Evolutionary conservation across 2,329 filamentous ascomycete genomes (phyloP), one percentile per base, ranked within the genome.

Genomic region (Gremmenia infestans): DNA sequence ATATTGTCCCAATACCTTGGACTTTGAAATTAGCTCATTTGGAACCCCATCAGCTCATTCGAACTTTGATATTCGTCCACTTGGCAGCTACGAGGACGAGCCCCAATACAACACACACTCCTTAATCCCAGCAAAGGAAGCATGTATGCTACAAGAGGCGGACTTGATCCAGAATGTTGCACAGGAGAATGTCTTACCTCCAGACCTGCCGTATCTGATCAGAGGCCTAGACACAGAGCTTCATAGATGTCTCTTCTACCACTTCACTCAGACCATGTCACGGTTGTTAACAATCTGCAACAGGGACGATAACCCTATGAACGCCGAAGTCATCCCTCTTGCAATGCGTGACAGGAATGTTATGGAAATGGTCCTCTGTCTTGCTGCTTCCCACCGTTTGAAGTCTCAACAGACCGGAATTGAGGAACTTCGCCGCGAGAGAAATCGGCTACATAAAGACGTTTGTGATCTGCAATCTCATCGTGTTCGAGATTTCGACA

Each of bases 351-450:
- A 65, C 22, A 48, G 46, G 9, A 60, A 45, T 22, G 49, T 65
- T 2, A 63, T 64, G 60, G 28, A 59, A 19, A 47, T 55, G 4
- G 43, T 66, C 15, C 50, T 66, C 2, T 57, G 58, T 22, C 42
- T 66, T 11, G 58, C 63, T 7, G 60, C 54, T 2, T 60, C 61
- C 2, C 64, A 66, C 48, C 48, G 62, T 7, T 15, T 55, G 37
- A 53, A 40, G 36, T 43, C 11, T 15, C 46, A 55, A 32, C 39
- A 36, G 6, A n/a, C 25, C 3, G 46, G 28, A 4, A 39, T 36
- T 7, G 43, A 58, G 35, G 50, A 57, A 19, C 36, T 64, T 3
- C 8, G 14, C 9, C 11, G 15, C 8, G 63, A 64, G 39, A 60
- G 25, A 12, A 5, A 25, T 40, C 55, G 53, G 22, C 54, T 66